A percentile compares a stretch with the other conserved stretches of the same genome.
phyloP scores from a whole-genome alignment of 805 yeast species.

The Sugiyamaella smithiae region DNA sequence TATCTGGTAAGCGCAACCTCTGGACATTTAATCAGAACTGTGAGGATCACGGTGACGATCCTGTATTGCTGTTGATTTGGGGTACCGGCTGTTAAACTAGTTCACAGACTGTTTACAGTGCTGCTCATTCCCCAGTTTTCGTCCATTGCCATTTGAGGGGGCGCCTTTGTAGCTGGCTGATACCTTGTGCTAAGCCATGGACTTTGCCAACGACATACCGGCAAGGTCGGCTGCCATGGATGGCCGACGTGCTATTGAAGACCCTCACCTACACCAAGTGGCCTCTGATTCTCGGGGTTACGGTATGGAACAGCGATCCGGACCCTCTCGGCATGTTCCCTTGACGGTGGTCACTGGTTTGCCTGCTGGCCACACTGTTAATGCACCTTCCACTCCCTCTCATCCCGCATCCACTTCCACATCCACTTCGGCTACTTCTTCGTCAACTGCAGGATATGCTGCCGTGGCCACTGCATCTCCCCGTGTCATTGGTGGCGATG shows the following conservation, averaged over 20 bases:
- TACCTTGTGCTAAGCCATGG: not conserved
- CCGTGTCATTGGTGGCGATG: not conserved
- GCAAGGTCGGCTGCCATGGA: not conserved
- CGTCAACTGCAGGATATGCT: not conserved
- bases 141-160: not conserved
- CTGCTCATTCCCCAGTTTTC: not conserved
- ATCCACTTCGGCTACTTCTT: not conserved
- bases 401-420: too few species aligned
- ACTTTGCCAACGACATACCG: not conserved
- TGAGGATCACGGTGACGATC: too few species aligned
- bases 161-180: not conserved
- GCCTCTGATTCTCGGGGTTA: too few species aligned
- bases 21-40: slow-evolving; percentile 1
- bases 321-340: not conserved
- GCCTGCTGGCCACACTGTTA: not conserved
- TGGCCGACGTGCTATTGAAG: not conserved
- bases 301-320: not conserved
- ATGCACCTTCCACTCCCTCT: not conserved
- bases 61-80: too few species aligned
- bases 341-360: not conserved
- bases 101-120: not conserved
- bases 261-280: not conserved
- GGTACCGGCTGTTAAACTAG: too few species aligned
- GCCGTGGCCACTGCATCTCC: not conserved
- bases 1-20: slow-evolving; percentile 3